Evolutionary conservation across 2,329 filamentous ascomycete species (phyloP), one percentile per base, ranked within the genome.

Genomic region (Plenodomus biglobosus): DNA sequence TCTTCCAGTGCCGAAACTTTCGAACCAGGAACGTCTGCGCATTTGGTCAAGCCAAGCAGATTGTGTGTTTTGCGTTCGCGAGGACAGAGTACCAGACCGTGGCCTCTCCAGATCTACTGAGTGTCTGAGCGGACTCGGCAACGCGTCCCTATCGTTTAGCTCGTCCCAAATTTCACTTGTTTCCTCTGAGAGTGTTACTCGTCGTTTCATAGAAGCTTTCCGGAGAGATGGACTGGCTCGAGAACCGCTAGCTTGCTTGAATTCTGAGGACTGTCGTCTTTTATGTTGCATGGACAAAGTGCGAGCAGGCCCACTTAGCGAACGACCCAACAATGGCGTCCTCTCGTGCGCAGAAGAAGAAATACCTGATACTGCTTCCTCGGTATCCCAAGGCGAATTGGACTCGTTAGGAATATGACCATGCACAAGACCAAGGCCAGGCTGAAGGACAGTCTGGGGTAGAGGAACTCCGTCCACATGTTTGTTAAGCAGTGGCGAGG

Each of bases 151-250:
- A 61, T 95, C 91, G 64, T 94, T 86, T 13, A 96, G 78, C 68
- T 95, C 90, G 46, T 85, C 88, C 91, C 90, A 95, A 24, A 95
- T 94, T 60, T 94, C 88, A 30, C 84, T 85, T 1, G 83, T 82
- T 66, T 94, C 88, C 47, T 83, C 76, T 78, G 82, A 83, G 44
- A 83, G 78, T 16, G 78, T 79, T 62, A 72, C 70, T 17, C 70
- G 61, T 17, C 72, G 67, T 53, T 66, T 63, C 51, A 61, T 53
- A 8, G 55, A 50, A 3, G 61, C 56, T 46, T 60, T 58, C 20
- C 62, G 61, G 24, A 58, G 50, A 16, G 56, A 61, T 3, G 62
- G 61, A 24, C 61, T 69, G 7, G 54, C 48, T 35, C 53, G 53
- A 13, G 64, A 61, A 24, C 61, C 66, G 19, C 48, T 50, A n/a